A percentile compares a stretch with the other conserved stretches of the same genome.
These are phyloP conservation scores for Hypoxylon fragiforme DNA, from an alignment of 495 filamentous ascomycete species.

Conservation along the genomic window DNA sequence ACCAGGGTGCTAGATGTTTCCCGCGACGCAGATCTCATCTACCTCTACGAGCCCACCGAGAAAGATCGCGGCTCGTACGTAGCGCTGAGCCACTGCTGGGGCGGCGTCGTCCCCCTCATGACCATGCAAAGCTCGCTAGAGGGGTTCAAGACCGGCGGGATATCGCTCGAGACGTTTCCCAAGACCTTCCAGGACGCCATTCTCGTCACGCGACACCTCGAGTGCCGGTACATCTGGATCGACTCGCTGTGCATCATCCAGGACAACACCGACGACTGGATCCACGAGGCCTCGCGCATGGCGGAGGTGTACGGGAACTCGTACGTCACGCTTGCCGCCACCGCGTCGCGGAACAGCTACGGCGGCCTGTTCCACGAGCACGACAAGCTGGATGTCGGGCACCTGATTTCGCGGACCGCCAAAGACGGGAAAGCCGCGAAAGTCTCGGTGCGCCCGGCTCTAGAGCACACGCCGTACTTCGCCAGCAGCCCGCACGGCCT, in stretches of 20 bases:
- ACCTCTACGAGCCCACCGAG: constrained; percentile 1
- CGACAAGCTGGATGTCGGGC: constrained; percentile 1
- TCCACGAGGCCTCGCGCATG: constrained; percentile 25
- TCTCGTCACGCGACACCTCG: constrained; percentile 21
- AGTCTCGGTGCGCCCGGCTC: constrained; percentile 11
- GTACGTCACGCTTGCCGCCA: constrained; percentile 18
- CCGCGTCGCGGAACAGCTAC: constrained; percentile 7
- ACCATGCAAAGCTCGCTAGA: constrained; percentile 6
- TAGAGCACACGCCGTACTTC: constrained; percentile 17
- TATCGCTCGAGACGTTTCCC: constrained; percentile 23
- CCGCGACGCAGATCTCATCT: constrained; percentile 6
- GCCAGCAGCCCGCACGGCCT: constrained; percentile 7
- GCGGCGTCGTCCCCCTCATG: constrained; percentile 9
- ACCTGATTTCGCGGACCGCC: constrained; percentile 4
- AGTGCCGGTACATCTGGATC: constrained; percentile 39
- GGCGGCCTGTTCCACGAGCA: constrained; percentile 17
- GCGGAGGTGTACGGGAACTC: constrained; percentile 36
- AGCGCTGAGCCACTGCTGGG: constrained; percentile 23
- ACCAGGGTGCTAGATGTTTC: constrained; percentile 20
- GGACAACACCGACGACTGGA: constrained; percentile 34
- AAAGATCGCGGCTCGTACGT: constrained; percentile 9
- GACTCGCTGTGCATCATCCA: constrained; percentile 43
- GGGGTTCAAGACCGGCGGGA: constrained; percentile 7
- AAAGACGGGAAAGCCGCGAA: neutral
- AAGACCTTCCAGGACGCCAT: constrained; percentile 39